These are phyloP conservation scores for Cyclotella kingstonii DNA, from an alignment of 108 stramenopile genomes.

Conservation along the genomic window DNA sequence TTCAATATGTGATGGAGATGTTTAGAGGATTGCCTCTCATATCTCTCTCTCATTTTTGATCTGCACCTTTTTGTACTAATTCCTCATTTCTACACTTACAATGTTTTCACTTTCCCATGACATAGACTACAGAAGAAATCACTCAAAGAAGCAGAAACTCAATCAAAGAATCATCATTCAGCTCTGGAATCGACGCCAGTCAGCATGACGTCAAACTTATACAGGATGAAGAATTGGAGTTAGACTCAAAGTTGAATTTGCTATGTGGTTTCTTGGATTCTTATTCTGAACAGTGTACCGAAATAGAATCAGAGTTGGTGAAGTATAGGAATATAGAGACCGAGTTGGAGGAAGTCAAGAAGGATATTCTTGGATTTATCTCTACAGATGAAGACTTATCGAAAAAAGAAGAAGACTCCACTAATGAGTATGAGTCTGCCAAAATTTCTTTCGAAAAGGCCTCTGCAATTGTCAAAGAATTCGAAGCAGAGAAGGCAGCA, in stretches of 20 bases:
- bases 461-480: not conserved
- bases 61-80: not conserved
- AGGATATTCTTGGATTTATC: slow-evolving; percentile 17
- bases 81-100: not conserved
- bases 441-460: slow-evolving; percentile 16
- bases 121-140: slow-evolving; percentile 39
- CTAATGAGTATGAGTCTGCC: slow-evolving; percentile 17
- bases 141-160: slow-evolving; percentile 27
- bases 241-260: slow-evolving; percentile 17
- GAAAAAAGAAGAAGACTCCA: slow-evolving; percentile 15
- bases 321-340: slow-evolving; percentile 26
- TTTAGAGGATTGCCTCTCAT: too few species aligned
- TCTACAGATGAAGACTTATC: slow-evolving; percentile 6
- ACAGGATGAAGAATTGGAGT: slow-evolving; percentile 35
- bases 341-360: slow-evolving; percentile 18
- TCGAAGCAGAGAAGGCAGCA: slow-evolving; percentile 16
- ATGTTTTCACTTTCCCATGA: too few species aligned
- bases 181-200: slow-evolving; percentile 23
- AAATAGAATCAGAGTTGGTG: slow-evolving; percentile 37
- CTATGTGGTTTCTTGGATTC: slow-evolving; percentile 43
- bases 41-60: too few species aligned
- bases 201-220: slow-evolving; percentile 27
- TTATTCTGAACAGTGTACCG: slow-evolving; percentile 27
- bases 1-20: too few species aligned
- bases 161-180: slow-evolving; percentile 29